phyloP scores from a whole-genome alignment of 352 stramenopile genomes.

The Globisporangium nodosum region DNA sequence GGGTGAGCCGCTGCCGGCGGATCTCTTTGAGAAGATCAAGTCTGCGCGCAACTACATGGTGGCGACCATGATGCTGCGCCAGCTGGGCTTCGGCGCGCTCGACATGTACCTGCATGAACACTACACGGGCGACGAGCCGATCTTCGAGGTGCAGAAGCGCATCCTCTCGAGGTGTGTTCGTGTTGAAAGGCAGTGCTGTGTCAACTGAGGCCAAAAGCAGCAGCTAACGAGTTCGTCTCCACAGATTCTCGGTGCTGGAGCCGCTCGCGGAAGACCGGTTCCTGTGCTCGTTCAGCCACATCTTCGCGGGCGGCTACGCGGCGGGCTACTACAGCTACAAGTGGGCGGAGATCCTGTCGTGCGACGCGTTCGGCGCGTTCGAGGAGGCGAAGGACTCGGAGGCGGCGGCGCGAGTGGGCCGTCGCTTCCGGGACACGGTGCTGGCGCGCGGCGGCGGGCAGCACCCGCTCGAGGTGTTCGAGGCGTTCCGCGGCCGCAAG shows the following conservation, averaged over 20 bases:
- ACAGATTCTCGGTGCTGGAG: conserved; percentile 76
- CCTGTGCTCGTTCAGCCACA: conserved; percentile 97
- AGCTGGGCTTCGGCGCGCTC: conserved; percentile 93
- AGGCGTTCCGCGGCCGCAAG: conserved; percentile 93
- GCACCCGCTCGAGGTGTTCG: conserved; percentile 92
- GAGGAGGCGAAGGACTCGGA: conserved; percentile 86
- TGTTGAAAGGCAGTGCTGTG: no score
- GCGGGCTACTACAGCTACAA: conserved; percentile 97
- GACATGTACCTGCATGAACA: conserved; percentile 83
- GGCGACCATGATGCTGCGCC: conserved; percentile 92
- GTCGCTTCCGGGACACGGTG: conserved; percentile 93
- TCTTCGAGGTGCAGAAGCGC: conserved; percentile 93
- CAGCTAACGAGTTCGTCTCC: neutral
- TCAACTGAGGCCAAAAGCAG: neutral
- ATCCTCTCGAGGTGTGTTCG: conserved; percentile 78
- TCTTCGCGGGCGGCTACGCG: conserved; percentile 97
- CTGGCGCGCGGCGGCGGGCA: conserved; percentile 82
- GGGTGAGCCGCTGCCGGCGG: conserved; percentile 86
- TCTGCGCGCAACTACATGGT: conserved; percentile 94
- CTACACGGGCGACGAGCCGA: conserved; percentile 68
- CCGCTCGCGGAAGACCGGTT: conserved; percentile 95
- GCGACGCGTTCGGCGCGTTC: conserved; percentile 97
- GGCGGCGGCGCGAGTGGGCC: conserved; percentile 78
- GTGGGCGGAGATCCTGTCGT: conserved; percentile 97
- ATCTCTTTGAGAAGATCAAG: conserved; percentile 96